Conservation (phyloP, 2,329 filamentous ascomycete genomes). For the Penicillium sp. region DNA sequence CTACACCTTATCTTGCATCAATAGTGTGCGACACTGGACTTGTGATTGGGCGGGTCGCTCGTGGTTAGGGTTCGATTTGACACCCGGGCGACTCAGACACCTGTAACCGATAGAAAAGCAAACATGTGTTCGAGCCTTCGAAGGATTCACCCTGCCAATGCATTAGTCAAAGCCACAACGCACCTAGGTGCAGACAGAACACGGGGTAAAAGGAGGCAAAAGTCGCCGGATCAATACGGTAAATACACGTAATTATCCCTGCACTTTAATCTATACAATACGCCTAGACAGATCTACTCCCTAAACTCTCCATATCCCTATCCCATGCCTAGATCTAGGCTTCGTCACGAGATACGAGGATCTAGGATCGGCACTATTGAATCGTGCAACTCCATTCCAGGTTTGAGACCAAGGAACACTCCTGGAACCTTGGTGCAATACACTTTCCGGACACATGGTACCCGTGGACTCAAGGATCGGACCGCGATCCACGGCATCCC, state of each 20-base stretch:
- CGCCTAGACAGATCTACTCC: neutral
- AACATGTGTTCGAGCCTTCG: neutral
- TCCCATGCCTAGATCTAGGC: neutral
- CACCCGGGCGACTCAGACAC: slow-evolving; percentile 1
- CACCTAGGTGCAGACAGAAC: neutral
- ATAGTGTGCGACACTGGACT: slow-evolving; percentile 1
- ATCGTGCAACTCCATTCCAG: neutral
- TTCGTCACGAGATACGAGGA: neutral
- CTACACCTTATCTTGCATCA: slow-evolving; percentile 22
- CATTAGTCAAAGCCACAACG: neutral
- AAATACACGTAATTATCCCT: neutral
- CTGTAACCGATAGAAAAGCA: neutral
- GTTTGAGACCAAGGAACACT: neutral
- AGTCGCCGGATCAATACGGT: neutral
- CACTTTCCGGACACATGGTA: slow-evolving; percentile 1
- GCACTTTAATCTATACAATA: neutral
- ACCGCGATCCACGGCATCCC: slow-evolving; percentile 8
- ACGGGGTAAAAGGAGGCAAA: neutral
- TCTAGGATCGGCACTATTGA: neutral
- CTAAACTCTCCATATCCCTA: neutral
- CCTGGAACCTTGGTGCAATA: neutral
- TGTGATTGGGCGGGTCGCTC: slow-evolving; percentile 12
- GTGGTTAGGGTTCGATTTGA: neutral
- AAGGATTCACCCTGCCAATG: neutral
- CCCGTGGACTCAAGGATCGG: slow-evolving; percentile 6